Evolutionary conservation across 129 eudicot genomes (phyloP).

Genomic region (Rutidosis leptorrhynchoides): DNA sequence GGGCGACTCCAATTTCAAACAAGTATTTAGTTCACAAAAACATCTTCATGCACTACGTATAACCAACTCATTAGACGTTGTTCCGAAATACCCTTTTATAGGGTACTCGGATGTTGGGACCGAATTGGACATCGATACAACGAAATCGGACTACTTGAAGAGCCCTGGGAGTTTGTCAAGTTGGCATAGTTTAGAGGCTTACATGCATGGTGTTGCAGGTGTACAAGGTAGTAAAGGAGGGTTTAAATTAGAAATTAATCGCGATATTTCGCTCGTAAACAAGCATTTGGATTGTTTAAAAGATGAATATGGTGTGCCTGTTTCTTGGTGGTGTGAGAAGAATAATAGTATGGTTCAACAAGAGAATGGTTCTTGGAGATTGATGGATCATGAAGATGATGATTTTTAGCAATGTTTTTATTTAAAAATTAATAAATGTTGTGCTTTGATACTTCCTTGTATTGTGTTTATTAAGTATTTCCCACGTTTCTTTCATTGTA

Average conservation of each 20-base stretch:
- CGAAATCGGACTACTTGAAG: slow-evolving; percentile 57
- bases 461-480: not conserved
- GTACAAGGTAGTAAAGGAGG: slow-evolving; percentile 60
- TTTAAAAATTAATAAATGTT: not conserved
- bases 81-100: slow-evolving; percentile 57
- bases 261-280: slow-evolving; percentile 64
- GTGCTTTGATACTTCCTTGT: not conserved
- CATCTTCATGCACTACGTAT: slow-evolving; percentile 52
- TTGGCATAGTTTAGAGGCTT: slow-evolving; percentile 74
- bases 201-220: slow-evolving; percentile 94
- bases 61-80: slow-evolving; percentile 50
- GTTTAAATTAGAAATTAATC: slow-evolving; percentile 52
- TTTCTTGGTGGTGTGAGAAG: slow-evolving; percentile 71
- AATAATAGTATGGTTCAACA: slow-evolving; percentile 88
- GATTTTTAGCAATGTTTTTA: slow-evolving; percentile 26
- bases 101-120: slow-evolving; percentile 70
- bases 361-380: slow-evolving; percentile 82
- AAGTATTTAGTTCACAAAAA: slow-evolving; percentile 22
- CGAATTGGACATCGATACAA: slow-evolving; percentile 57
- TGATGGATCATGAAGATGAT: slow-evolving; percentile 64
- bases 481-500: not conserved
- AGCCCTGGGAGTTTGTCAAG: slow-evolving; percentile 48
- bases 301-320: slow-evolving; percentile 62
- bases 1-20: slow-evolving; percentile 55
- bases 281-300: slow-evolving; percentile 57